phyloP scores from a whole-genome alignment of 768 basidiomycete genomes.

The Tubosaeta sp. region DNA sequence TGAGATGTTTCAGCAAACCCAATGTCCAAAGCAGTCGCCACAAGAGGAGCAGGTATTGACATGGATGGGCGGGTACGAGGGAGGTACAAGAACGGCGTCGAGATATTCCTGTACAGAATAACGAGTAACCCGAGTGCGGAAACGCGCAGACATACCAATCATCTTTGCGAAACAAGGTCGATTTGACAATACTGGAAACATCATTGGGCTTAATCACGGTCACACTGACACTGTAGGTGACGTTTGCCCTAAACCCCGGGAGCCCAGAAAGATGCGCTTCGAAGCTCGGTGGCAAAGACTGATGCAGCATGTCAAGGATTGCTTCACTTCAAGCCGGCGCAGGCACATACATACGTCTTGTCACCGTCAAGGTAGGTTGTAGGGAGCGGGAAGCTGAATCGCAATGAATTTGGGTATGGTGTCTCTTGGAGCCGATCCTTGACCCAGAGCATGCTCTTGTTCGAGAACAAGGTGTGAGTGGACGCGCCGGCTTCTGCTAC shows the following conservation, averaged over 20 bases:
- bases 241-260: conserved; percentile 65
- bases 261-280: conserved; percentile 64
- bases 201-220: conserved; percentile 45
- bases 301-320: conserved; percentile 1
- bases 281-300: conserved; percentile 72
- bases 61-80: conserved; percentile 61
- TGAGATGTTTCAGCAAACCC: conserved; percentile 44
- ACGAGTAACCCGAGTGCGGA: background rate
- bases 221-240: conserved; percentile 58
- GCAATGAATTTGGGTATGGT: conserved; percentile 49
- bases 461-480: conserved; percentile 47
- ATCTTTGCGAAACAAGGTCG: conserved; percentile 48
- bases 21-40: conserved; percentile 16
- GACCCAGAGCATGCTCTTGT: conserved; percentile 54
- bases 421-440: conserved; percentile 37
- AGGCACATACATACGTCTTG: conserved; percentile 51
- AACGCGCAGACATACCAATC: conserved; percentile 42
- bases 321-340: conserved; percentile 1
- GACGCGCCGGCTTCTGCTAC: conserved; percentile 64
- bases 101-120: conserved; percentile 40
- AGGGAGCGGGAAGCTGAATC: conserved; percentile 57
- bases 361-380: conserved; percentile 52
- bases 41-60: conserved; percentile 47
- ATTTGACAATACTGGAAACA: conserved; percentile 45
- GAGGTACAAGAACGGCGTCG: conserved; percentile 59